These are phyloP conservation scores for Fusarium brachygibbosum DNA, from an alignment of 2,329 filamentous ascomycete species.

Conservation along the genomic window DNA sequence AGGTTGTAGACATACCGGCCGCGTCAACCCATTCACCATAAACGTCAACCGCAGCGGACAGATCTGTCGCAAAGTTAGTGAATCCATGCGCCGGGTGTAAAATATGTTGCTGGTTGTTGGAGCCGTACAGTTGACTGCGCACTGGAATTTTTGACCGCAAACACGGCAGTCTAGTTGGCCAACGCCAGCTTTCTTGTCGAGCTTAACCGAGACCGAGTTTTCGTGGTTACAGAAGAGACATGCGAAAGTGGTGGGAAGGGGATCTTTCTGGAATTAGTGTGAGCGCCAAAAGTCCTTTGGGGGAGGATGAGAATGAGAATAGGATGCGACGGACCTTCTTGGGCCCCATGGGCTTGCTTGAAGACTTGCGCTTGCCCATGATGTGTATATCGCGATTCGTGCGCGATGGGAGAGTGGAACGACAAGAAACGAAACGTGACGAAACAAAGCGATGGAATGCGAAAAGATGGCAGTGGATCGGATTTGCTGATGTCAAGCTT, in stretches of 20 bases:
- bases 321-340: slow-evolving; percentile 74
- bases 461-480: slow-evolving; percentile 39
- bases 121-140: slow-evolving; percentile 85
- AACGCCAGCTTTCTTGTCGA: slow-evolving; percentile 92
- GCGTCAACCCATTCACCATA: slow-evolving; percentile 99
- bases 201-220: slow-evolving; percentile 88
- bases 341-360: slow-evolving; percentile 82
- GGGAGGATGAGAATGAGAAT: slow-evolving; percentile 5
- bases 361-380: slow-evolving; percentile 96
- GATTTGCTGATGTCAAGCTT: slow-evolving; percentile 46
- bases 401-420: slow-evolving; percentile 18
- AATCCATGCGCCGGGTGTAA: slow-evolving; percentile 21
- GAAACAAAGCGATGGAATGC: slow-evolving; percentile 26
- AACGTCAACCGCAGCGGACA: slow-evolving; percentile 92
- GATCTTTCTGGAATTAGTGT: slow-evolving; percentile 68
- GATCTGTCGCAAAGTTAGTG: slow-evolving; percentile 67
- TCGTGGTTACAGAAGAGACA: slow-evolving; percentile 99
- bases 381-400: slow-evolving; percentile 42
- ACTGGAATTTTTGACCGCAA: slow-evolving; percentile 94
- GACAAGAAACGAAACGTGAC: neutral
- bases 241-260: slow-evolving; percentile 86
- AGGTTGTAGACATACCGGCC: slow-evolving; percentile 60
- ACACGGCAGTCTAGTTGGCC: slow-evolving; percentile 91
- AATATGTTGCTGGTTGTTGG: neutral
- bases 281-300: slow-evolving; percentile 10